A percentile compares a stretch with the other conserved stretches of the same genome.
Conservation (phyloP, 495 filamentous ascomycete species). For the Neurospora sp. region DNA sequence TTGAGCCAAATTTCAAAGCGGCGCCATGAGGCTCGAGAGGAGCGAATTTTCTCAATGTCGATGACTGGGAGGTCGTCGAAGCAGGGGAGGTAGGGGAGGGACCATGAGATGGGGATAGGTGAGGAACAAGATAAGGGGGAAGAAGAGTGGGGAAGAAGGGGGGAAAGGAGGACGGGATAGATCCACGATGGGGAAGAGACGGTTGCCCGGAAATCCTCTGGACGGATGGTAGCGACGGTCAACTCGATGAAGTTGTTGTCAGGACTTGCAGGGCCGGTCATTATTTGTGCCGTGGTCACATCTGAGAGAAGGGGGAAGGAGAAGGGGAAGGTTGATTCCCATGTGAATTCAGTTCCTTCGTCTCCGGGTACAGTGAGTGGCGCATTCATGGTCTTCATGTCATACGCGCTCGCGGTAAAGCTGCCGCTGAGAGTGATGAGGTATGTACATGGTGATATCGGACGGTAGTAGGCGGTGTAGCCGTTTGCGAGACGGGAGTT, state of each 20-base stretch:
- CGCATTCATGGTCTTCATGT: background rate
- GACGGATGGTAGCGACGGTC: background rate
- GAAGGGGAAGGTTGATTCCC: background rate
- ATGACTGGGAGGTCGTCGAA: background rate
- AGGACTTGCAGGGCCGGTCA: background rate
- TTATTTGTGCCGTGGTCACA: background rate
- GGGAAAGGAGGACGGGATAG: background rate
- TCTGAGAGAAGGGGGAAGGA: background rate
- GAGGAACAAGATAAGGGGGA: background rate
- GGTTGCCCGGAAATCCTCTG: background rate
- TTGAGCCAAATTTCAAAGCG: background rate
- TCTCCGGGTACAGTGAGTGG: background rate
- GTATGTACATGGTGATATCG: background rate
- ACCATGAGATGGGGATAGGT: background rate
- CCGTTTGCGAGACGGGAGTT: background rate
- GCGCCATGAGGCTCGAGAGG: background rate
- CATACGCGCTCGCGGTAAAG: background rate
- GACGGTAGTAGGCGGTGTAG: background rate
- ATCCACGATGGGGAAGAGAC: background rate
- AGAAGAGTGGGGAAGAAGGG: background rate
- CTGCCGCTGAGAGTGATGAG: background rate
- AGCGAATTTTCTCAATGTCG: background rate
- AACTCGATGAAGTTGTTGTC: background rate
- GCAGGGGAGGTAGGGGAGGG: background rate
- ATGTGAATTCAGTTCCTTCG: no score